phyloP scores from a whole-genome alignment of 2,329 filamentous ascomycete species.

The Diaporthe nobilis region DNA sequence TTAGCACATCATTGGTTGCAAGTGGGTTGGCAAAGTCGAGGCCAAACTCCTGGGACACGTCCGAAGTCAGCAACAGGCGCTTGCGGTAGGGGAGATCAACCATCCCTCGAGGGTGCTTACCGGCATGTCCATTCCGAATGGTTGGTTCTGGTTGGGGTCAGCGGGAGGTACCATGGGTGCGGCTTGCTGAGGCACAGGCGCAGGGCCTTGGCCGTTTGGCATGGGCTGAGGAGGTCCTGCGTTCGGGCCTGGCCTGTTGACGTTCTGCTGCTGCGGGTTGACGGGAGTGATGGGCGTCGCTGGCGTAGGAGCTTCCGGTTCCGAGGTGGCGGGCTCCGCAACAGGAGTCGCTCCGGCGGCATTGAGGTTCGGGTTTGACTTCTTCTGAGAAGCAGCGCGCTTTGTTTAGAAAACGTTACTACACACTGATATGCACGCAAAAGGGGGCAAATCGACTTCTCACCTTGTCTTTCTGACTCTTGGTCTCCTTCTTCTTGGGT shows the following conservation, averaged over 20 bases:
- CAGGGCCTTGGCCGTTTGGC: constrained; percentile 60
- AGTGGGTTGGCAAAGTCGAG: constrained; percentile 71
- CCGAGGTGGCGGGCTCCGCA: constrained; percentile 64
- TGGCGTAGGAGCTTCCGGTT: constrained; percentile 72
- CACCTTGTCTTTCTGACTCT: constrained; percentile 79
- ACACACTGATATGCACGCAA: constrained; percentile 37
- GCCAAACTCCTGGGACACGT: constrained; percentile 56
- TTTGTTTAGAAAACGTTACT: constrained; percentile 42
- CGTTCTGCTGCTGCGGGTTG: constrained; percentile 59
- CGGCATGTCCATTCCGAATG: constrained; percentile 64
- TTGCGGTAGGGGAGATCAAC: constrained; percentile 1
- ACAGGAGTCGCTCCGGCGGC: constrained; percentile 68
- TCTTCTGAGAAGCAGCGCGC: constrained; percentile 72
- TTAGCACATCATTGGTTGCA: constrained; percentile 69
- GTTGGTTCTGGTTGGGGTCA: constrained; percentile 63
- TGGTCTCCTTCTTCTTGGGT: constrained; percentile 83
- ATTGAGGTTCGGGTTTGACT: constrained; percentile 69
- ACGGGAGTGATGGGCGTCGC: constrained; percentile 76
- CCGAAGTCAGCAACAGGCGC: constrained; percentile 40
- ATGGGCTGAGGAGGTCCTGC: constrained; percentile 55
- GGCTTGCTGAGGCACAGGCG: constrained; percentile 59
- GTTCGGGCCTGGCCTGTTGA: constrained; percentile 62
- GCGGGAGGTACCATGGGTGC: constrained; percentile 60
- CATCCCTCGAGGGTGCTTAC: constrained; percentile 53
- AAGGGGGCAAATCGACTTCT: constrained; percentile 47